phyloP scores from a whole-genome alignment of 768 basidiomycete species.

The Lactarius vividus region DNA sequence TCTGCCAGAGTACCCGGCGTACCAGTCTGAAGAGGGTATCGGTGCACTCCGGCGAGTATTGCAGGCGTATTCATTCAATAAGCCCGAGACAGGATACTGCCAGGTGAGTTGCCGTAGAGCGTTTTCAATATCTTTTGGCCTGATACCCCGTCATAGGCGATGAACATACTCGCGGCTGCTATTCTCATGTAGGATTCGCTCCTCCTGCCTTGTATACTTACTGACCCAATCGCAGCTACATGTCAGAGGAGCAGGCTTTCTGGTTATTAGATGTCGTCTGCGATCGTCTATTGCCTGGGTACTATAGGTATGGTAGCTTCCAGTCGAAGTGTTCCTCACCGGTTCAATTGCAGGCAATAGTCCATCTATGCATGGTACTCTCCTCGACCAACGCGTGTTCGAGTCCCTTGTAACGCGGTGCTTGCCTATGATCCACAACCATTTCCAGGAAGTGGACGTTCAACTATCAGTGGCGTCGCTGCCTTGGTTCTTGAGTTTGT shows the following conservation, averaged over 20 bases:
- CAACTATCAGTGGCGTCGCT: conserved; percentile 95
- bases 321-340: conserved; percentile 13
- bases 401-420: conserved; percentile 88
- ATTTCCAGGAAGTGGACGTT: conserved; percentile 88
- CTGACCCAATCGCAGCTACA: conserved; percentile 62
- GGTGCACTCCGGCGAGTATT: conserved; percentile 80
- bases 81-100: conserved; percentile 92
- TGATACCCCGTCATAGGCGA: conserved; percentile 53
- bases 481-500: conserved; percentile 98
- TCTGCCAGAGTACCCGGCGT: conserved; percentile 95
- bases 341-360: conserved; percentile 39
- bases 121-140: conserved; percentile 6
- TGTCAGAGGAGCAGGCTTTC: conserved; percentile 99
- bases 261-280: conserved; percentile 96
- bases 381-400: conserved; percentile 98
- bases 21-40: conserved; percentile 89
- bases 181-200: conserved; percentile 69
- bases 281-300: conserved; percentile 93
- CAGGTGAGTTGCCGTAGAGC: conserved; percentile 50
- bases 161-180: conserved; percentile 98
- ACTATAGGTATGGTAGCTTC: conserved; percentile 72
- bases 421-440: conserved; percentile 90
- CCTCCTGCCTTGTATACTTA: neutral
- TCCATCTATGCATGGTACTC: conserved; percentile 97
- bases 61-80: conserved; percentile 94